Percentiles rank a stretch among this genome's conserved stretches.
These are phyloP conservation scores for Kalmusia sp. DNA, from an alignment of 2,329 filamentous ascomycete species.

Conservation along the genomic window DNA sequence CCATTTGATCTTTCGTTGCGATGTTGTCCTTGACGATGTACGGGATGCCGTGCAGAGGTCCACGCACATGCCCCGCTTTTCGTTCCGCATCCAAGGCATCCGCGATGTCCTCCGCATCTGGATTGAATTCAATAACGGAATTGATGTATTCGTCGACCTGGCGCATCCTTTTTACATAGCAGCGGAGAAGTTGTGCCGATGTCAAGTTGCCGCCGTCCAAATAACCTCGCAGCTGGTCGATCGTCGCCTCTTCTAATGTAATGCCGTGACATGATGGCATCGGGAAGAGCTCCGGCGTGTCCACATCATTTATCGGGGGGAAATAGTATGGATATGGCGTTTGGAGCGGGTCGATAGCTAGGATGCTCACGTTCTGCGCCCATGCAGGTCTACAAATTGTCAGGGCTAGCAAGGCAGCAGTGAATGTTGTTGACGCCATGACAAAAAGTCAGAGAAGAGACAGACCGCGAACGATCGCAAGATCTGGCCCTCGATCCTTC, in stretches of 20 bases:
- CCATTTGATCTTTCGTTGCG: conserved; percentile 69
- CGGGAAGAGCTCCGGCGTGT: conserved; percentile 58
- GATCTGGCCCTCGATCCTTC: not conserved
- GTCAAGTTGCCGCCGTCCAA: conserved; percentile 55
- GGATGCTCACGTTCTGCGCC: conserved; percentile 14
- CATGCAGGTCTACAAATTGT: conserved; percentile 9
- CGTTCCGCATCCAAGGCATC: conserved; percentile 67
- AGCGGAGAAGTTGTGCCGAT: conserved; percentile 27
- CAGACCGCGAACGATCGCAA: too few relatives aligned
- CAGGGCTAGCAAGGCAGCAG: not conserved
- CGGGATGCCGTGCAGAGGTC: conserved; percentile 76
- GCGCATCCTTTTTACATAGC: conserved; percentile 62
- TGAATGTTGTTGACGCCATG: not conserved
- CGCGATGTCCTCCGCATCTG: conserved; percentile 70
- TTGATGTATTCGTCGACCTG: conserved; percentile 72
- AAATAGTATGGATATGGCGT: conserved; percentile 46
- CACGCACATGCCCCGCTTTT: conserved; percentile 61
- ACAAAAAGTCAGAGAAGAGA: conserved; percentile 65
- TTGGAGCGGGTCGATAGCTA: conserved; percentile 27
- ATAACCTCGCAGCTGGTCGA: conserved; percentile 69
- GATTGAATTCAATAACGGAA: conserved; percentile 71
- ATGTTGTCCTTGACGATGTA: conserved; percentile 73
- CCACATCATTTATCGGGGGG: conserved; percentile 33
- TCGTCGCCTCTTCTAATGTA: conserved; percentile 71
- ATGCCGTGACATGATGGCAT: conserved; percentile 69